Base-by-base conservation (phyloP, 371 early-diverging fungal genomes). In the Dichotomocladium elegans region DNA sequence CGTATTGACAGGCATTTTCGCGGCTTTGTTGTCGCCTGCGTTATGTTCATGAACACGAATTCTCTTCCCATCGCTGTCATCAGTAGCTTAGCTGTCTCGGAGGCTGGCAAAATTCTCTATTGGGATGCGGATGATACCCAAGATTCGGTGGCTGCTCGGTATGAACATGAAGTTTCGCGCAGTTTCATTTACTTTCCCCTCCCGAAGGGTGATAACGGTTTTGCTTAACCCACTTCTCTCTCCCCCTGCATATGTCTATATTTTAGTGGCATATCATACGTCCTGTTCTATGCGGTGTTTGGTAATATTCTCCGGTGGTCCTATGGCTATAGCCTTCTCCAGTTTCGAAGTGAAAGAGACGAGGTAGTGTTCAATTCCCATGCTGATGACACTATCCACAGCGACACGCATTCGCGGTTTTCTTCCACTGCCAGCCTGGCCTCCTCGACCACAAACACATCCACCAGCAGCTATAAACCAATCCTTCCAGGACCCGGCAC, bases 291-390 rank as follows among this genome's bases (percentile, higher is more conserved):
- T 61, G 87, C 85, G 26, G 76, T 88, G 52, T 80, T 88, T 60
- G 81, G 85, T 48, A 90, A 90, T 51, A 64, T 90, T 4, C 46
- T 88, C 37, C 76, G 88, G 22, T 90, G 88, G 88, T 86, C 86
- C 19, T 88, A 86, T 63, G 91, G 91, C 41, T 82, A 85, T 41
- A 72, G 70, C 3, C 58, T 90, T 3, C 61, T 90, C 49, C 69
- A 57, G 34, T n/a, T n/a, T n/a, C n/a, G n/a, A n/a, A n/a, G n/a
- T n/a, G n/a, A n/a, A n/a, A n/a, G n/a, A n/a, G n/a, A n/a, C 21
- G 37, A 37, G 21, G 8, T 17, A 37, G 37, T 17, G n/a, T 21
- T 21, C 15, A 15, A 0, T 12, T 7, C 3, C 6, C 7, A 37
- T 15, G 37, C n/a, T 15, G 17, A 37, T 17, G 37, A 37, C 37